These are phyloP conservation scores for Fragaria iinumae DNA, from an alignment of 306 rosid genomes.

Conservation along the genomic window DNA sequence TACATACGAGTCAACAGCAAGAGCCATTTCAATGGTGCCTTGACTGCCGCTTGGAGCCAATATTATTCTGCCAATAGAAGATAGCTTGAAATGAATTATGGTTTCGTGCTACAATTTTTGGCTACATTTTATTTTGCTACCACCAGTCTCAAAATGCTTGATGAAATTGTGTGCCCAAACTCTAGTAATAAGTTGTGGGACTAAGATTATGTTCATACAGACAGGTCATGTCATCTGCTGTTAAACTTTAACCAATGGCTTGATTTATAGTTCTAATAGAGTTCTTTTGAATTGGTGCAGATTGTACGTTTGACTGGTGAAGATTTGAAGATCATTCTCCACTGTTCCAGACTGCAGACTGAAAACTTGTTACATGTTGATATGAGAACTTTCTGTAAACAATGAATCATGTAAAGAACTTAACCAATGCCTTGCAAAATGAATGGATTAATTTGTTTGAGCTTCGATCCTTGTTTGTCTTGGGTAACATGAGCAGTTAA, in stretches of 20 bases:
- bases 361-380: neutral
- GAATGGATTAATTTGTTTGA: neutral
- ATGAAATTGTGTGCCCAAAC: neutral
- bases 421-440: neutral
- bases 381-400: neutral
- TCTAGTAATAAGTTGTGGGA: neutral
- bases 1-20: constrained; percentile 31
- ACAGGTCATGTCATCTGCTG: neutral
- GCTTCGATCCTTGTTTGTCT: neutral
- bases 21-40: constrained; percentile 27
- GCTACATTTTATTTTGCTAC: neutral
- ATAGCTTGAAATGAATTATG: constrained; percentile 16
- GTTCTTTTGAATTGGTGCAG: neutral
- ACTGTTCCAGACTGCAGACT: neutral
- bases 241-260: neutral
- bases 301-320: neutral
- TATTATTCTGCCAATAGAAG: constrained; percentile 18
- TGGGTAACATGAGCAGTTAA: neutral
- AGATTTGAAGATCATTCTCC: neutral
- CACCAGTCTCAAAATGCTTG: neutral
- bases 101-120: constrained; percentile 23
- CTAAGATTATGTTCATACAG: neutral
- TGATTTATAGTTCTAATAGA: neutral
- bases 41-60: constrained; percentile 42
- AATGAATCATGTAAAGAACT: neutral